Conservation (phyloP, 169 alveolate genomes). For the Eimeria brunetti region DNA sequence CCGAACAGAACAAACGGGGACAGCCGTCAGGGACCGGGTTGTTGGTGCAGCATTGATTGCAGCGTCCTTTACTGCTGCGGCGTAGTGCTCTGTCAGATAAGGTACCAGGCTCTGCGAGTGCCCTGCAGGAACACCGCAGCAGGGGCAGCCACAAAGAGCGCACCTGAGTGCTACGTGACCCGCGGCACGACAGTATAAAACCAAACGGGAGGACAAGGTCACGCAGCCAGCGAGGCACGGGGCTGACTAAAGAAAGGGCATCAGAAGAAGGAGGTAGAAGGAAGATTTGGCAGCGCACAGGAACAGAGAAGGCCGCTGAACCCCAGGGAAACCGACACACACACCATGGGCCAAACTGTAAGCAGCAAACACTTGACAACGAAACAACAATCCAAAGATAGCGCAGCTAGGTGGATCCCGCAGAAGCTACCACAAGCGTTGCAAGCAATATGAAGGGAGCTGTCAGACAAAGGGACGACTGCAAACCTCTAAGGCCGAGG, state of each 20-base stretch:
- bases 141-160: not conserved
- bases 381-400: not conserved
- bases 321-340: not conserved
- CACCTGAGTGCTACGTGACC: not conserved
- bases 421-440: not conserved
- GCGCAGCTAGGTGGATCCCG: not conserved
- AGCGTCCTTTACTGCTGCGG: slow-evolving; percentile 99
- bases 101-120: slow-evolving; percentile 96
- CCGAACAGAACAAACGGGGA: slow-evolving; percentile 96
- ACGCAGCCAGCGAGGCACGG: not conserved
- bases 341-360: not conserved
- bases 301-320: not conserved
- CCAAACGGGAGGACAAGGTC: not conserved
- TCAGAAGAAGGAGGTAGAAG: not conserved
- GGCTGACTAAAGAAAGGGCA: not conserved
- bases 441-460: not conserved
- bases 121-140: slow-evolving; percentile 53
- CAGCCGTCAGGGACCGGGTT: slow-evolving; percentile 85
- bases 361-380: not conserved
- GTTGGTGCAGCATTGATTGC: slow-evolving; percentile 83
- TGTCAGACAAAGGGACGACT: not conserved
- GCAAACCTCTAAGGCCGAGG: slow-evolving; percentile 98
- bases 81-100: slow-evolving; percentile 97
- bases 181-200: not conserved
- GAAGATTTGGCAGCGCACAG: not conserved